Base-by-base conservation (phyloP, 257 asterid genomes). In the Scutellaria barbata region DNA sequence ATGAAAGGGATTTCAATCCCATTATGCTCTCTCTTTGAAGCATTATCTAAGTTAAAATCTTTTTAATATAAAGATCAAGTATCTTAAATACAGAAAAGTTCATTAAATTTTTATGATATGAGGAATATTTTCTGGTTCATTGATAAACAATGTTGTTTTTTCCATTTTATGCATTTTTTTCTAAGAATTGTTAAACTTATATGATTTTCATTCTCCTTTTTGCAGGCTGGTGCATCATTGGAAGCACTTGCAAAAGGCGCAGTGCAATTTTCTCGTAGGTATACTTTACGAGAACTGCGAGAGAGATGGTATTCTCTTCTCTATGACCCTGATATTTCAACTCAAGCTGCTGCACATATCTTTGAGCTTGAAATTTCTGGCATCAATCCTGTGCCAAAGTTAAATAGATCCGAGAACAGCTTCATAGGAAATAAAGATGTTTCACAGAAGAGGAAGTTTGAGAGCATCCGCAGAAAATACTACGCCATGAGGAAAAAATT, bases 211-310 rank as follows among this genome's bases (percentile, higher is more conserved):
- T 63, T 72, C 18, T 66, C 46, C 75, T 71, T 67, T 69, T 76
- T 41, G 70, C 79, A 89, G 96, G 88, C 86, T 43, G 99, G 96
- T 82, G 96, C 96, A 65, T 88, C 98, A 13, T 68, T 95, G 77
- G 96, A 95, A 83, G 88, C 99, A 69, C 97, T 95, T 70, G 96
- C 97, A 54, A 94, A 87, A 82, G 99, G 97, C 16, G 97, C 96
- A 43, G 88, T 88, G 16, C 89, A 77, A 72, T 95, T 95, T 85
- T 91, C 99, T 45, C 93, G 90, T 69, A 81, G 86, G 84, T 91
- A 77, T 73, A 84, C 94, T 63, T 82, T 84, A 63, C 85, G 59
- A 64, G 96, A 95, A 78, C 85, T 89, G 78, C 88, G 71, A 61
- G 88, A 84, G 72, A 84, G 96, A 67, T 91, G 98, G 99, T 68